Percentiles rank a stretch among this genome's conserved stretches.
phyloP scores from a whole-genome alignment of 371 early-diverging fungal species.

The Phascolomyces articulosus region DNA sequence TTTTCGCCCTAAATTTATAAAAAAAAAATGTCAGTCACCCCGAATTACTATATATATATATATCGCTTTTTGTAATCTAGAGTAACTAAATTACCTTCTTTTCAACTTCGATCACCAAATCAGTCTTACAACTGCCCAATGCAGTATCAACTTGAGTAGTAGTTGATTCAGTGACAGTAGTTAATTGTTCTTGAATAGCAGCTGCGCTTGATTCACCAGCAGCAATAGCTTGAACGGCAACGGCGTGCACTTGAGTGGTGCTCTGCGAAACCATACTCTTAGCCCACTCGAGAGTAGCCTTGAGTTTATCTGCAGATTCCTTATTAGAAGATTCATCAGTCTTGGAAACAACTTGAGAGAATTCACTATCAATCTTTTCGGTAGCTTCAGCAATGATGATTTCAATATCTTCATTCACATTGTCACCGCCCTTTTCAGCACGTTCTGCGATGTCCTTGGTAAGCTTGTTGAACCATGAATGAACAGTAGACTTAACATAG shows the following conservation, averaged over 20 bases:
- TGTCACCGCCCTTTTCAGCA: slow-evolving; percentile 34
- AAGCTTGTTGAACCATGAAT: slow-evolving; percentile 36
- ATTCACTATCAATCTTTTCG: slow-evolving; percentile 8
- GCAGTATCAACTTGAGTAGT: slow-evolving; percentile 29
- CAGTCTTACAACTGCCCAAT: slow-evolving; percentile 12
- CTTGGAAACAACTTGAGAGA: background rate
- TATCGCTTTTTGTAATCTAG: background rate
- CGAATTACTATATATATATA: too few species aligned
- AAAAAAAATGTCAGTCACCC: background rate
- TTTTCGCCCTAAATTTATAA: background rate
- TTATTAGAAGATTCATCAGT: background rate
- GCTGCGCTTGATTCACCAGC: background rate
- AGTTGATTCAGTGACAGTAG: slow-evolving; percentile 25
- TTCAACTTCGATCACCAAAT: slow-evolving; percentile 4
- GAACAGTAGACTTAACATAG: slow-evolving; percentile 30
- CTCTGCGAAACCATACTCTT: slow-evolving; percentile 12
- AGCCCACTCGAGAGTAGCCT: slow-evolving; percentile 15
- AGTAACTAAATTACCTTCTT: background rate
- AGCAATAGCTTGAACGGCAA: slow-evolving; percentile 13
- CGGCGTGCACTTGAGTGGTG: slow-evolving; percentile 13
- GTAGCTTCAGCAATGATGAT: slow-evolving; percentile 32
- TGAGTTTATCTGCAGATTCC: slow-evolving; percentile 2
- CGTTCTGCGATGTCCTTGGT: slow-evolving; percentile 33
- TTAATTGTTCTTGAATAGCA: slow-evolving; percentile 20
- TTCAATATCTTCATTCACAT: slow-evolving; percentile 33